Base-by-base conservation (phyloP, 106 monocot genomes). In the Cymbidium sinense region DNA sequence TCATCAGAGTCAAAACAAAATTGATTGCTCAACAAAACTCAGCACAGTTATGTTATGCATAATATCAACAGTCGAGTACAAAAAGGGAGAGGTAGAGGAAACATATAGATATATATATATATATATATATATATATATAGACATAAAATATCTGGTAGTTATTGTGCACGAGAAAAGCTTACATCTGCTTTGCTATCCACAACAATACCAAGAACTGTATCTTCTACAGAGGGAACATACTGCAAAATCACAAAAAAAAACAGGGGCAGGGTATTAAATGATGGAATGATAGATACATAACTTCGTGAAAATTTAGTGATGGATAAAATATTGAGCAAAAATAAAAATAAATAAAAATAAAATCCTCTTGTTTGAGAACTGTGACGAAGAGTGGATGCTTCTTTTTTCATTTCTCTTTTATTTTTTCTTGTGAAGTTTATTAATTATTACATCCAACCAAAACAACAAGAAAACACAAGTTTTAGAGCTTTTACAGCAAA, bases 181-280 rank as follows among this genome's bases (percentile, higher is more conserved):
- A 95, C 95, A 84, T 95, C 95, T 77, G 88, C 76, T 83, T 83
- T 95, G 52, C 54, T 80, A 78, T 95, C 95, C 47, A 95, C 90
- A 74, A 95, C 92, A 83, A 92, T 86, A 43, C 95, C 95, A 77
- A 95, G 86, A 86, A 95, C 77, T 25, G 88, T 79, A 85, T 95
- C 95, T 78, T 83, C 92, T 15, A 67, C 80, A 62, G 77, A 86
- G 29, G 95, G 95, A 37, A 82, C 62, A 81, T 95, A 95, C 92
- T 95, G 92, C 86, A 80, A 25, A 10, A 41, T 50, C 61, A 62
- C 27, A 23, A 23, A 27, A 23, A 62, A 69, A 69, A 29, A 12
- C 33, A 31, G 31, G 31, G 28, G 34, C 2, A 69, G n/a, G 34
- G 11, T 31, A 28, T 69, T 34, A 19, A 34, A 17, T 34, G 69